Conservation (phyloP, 2,329 filamentous ascomycete species). For the Nannizziopsis barbatae region DNA sequence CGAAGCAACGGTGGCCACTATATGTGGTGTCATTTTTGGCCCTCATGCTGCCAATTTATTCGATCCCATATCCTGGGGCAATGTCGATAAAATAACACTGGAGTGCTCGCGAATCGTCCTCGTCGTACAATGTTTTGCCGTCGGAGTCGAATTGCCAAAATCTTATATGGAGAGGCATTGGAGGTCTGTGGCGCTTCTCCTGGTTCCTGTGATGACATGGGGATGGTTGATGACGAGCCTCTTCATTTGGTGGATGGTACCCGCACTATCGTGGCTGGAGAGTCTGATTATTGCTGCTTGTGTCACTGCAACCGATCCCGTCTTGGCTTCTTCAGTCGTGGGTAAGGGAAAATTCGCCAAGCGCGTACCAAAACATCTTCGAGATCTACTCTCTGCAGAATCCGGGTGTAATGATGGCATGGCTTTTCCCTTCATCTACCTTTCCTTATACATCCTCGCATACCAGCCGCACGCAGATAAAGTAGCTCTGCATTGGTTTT, state of each 20-base stretch:
- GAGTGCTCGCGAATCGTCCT: constrained; percentile 62
- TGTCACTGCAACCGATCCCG: constrained; percentile 93
- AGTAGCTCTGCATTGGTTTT: constrained; percentile 77
- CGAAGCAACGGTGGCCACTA: constrained; percentile 80
- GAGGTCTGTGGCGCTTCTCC: constrained; percentile 76
- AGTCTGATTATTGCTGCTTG: constrained; percentile 79
- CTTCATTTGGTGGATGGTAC: constrained; percentile 86
- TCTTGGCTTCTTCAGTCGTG: constrained; percentile 92
- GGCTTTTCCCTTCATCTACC: constrained; percentile 96
- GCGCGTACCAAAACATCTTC: constrained; percentile 90
- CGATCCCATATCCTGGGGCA: constrained; percentile 51
- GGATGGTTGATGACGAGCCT: constrained; percentile 76
- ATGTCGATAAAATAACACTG: constrained; percentile 55
- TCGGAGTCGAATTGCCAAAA: constrained; percentile 58
- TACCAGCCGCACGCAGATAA: constrained; percentile 58
- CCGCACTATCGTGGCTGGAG: constrained; percentile 74
- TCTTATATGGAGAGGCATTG: constrained; percentile 95
- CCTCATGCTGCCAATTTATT: constrained; percentile 56
- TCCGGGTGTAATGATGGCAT: constrained; percentile 99
- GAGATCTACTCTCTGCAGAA: constrained; percentile 88
- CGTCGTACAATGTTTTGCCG: constrained; percentile 62
- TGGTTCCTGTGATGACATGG: constrained; percentile 93
- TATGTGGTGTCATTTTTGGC: constrained; percentile 60
- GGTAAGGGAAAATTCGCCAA: constrained; percentile 99
- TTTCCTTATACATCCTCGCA: constrained; percentile 78